Evolutionary conservation across 495 filamentous ascomycete genomes (phyloP), one percentile per base, ranked within the genome.

Genomic region (Aspergillus conjunctus): DNA sequence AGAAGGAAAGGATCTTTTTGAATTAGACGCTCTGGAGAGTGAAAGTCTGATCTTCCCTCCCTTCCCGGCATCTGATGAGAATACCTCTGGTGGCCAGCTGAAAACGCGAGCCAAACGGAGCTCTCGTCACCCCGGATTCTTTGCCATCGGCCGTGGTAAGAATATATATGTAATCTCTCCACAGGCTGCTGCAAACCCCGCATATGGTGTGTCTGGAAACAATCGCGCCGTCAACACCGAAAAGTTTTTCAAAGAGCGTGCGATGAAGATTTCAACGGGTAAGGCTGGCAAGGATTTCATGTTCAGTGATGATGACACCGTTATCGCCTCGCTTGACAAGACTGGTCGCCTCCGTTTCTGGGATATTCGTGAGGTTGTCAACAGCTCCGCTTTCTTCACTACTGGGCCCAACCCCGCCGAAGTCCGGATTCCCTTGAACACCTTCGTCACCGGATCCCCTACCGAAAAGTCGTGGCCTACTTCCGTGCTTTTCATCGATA

Each of bases 231-330:
- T 92, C 61, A 89, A 95, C 69, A 90, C 83, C 5, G 90, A 95
- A 69, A 91, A 87, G 66, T 95, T 95, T 64, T 85, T 95, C 64
- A 85, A 86, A 61, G 88, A 96, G 62, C 93, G 89, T 66, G 86
- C 88, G 41, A 80, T 97, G 61, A 93, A 91, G 74, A 94, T 99
- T 71, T 89, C 91, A 48, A 97, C 92, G 55, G 95, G 95, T 53
- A 99, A 99, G 76, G 95, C 95, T 50, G 93, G 92, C 32, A 98
- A 99, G 73, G 95, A 99, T 66, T 99, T 98, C 71, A 85, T 88
- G 49, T 99, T 99, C 77, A 96, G 92, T 71, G 91, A 93, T 67
- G 95, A 98, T 75, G 95, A 99, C 69, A 90, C 88, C 1, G 84
- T 91, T 26, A 92, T 99, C 68, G 93, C 93, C 21, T 96, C 94